These are phyloP conservation scores for Fusarium praegraminearum DNA, from an alignment of 2,329 filamentous ascomycete genomes.

Conservation along the genomic window DNA sequence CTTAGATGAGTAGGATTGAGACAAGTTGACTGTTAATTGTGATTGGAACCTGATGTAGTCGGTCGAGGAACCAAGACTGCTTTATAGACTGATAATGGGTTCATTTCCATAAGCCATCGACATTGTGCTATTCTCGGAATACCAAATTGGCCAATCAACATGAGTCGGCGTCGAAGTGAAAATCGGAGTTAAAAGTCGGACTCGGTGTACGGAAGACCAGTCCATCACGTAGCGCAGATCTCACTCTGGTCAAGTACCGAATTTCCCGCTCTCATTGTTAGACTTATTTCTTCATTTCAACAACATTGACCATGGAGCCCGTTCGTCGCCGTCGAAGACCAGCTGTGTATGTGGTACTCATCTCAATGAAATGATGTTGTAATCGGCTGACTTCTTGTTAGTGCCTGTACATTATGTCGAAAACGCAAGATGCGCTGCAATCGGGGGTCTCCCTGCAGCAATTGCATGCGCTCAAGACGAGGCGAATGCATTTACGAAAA, in stretches of 20 bases:
- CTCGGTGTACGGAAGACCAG: slow-evolving; percentile 26
- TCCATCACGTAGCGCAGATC: slow-evolving; percentile 19
- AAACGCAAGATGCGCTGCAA: slow-evolving; percentile 61
- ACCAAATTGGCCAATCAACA: rapidly evolving
- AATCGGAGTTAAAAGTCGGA: neutral
- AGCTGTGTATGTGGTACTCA: slow-evolving; percentile 39
- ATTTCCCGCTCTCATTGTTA: neutral
- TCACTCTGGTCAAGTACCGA: neutral
- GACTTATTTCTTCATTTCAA: neutral
- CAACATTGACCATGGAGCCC: slow-evolving; percentile 28
- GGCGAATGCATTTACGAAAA: slow-evolving; percentile 53
- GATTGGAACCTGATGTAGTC: neutral
- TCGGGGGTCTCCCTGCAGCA: slow-evolving; percentile 56
- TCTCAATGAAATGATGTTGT: rapidly evolving
- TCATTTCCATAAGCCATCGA: neutral
- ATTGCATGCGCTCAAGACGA: slow-evolving; percentile 55
- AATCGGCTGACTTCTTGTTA: neutral
- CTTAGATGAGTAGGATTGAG: neutral
- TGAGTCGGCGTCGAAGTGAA: neutral
- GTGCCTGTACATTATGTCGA: slow-evolving; percentile 58
- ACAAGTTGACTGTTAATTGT: rapidly evolving
- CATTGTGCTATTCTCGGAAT: neutral
- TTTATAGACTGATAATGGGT: neutral
- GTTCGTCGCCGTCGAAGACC: slow-evolving; percentile 47
- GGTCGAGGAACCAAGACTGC: rapidly evolving